These are phyloP conservation scores for Aphanomyces astaci DNA, from an alignment of 352 stramenopile genomes.

Conservation along the genomic window DNA sequence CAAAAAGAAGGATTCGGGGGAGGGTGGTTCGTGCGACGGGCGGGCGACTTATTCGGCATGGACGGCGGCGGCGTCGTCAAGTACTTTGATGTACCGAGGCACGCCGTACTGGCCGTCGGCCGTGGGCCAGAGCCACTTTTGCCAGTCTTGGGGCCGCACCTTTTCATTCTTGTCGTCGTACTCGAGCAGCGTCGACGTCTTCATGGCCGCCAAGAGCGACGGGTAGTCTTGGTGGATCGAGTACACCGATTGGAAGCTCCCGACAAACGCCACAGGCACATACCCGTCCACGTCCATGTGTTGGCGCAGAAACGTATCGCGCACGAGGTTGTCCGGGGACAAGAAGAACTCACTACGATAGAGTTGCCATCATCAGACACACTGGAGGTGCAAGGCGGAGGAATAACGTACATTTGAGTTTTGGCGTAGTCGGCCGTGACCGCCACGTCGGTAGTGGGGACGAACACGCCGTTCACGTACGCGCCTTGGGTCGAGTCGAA, in stretches of 20 bases:
- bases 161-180: slow-evolving; percentile 86
- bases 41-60: too few species aligned
- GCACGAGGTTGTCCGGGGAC: slow-evolving; percentile 71
- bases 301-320: slow-evolving; percentile 76
- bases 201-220: slow-evolving; percentile 66
- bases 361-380: slow-evolving; percentile 17
- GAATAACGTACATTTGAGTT: slow-evolving; percentile 63
- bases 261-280: slow-evolving; percentile 83
- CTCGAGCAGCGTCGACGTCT: slow-evolving; percentile 55
- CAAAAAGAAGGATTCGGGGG: too few species aligned
- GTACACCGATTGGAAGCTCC: slow-evolving; percentile 84
- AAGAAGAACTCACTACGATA: slow-evolving; percentile 84
- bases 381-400: neutral
- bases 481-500: slow-evolving; percentile 30
- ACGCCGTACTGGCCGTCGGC: slow-evolving; percentile 76
- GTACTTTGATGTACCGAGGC: slow-evolving; percentile 82
- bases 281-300: slow-evolving; percentile 85
- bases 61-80: too few species aligned
- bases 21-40: too few species aligned
- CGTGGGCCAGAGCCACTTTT: slow-evolving; percentile 87
- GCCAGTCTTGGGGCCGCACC: slow-evolving; percentile 77
- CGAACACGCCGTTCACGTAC: slow-evolving; percentile 74
- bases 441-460: slow-evolving; percentile 56
- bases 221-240: slow-evolving; percentile 78
- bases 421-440: slow-evolving; percentile 76